Conservation (phyloP, 2,329 filamentous ascomycete species). For the Cadophora gregata region DNA sequence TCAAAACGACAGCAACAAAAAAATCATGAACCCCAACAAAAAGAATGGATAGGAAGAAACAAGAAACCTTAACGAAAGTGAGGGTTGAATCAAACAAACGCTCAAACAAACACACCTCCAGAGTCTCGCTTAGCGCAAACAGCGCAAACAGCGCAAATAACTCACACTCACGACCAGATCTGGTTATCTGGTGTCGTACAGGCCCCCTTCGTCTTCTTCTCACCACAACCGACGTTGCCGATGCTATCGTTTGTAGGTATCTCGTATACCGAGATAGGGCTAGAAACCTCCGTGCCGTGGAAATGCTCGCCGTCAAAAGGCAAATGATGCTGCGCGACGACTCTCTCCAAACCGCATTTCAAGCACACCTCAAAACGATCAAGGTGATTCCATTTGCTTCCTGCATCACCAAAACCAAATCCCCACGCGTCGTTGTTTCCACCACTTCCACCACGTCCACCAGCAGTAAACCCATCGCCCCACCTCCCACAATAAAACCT, state of each 20-base stretch:
- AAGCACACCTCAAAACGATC: slow-evolving; percentile 13
- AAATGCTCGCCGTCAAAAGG: background rate
- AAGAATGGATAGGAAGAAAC: too few species aligned
- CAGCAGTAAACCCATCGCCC: slow-evolving; percentile 1
- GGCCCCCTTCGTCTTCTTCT: background rate
- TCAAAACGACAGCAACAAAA: background rate
- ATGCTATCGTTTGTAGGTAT: background rate
- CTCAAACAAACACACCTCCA: background rate
- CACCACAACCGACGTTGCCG: background rate
- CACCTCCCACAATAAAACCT: slow-evolving; percentile 7
- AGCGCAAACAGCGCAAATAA: too few species aligned
- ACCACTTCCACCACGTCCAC: background rate
- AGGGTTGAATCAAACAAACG: too few species aligned
- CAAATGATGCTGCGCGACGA: background rate
- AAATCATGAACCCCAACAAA: background rate
- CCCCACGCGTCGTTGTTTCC: slow-evolving; percentile 12
- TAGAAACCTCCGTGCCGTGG: too few species aligned
- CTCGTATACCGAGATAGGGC: background rate
- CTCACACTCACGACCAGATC: background rate
- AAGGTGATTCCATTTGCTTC: background rate
- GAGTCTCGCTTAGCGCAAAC: background rate
- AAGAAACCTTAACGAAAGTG: background rate
- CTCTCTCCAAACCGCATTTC: slow-evolving; percentile 12
- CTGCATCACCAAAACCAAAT: background rate
- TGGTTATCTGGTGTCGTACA: background rate